phyloP scores from a whole-genome alignment of 2,329 filamentous ascomycete species.

The Talaromyces rugulosus region DNA sequence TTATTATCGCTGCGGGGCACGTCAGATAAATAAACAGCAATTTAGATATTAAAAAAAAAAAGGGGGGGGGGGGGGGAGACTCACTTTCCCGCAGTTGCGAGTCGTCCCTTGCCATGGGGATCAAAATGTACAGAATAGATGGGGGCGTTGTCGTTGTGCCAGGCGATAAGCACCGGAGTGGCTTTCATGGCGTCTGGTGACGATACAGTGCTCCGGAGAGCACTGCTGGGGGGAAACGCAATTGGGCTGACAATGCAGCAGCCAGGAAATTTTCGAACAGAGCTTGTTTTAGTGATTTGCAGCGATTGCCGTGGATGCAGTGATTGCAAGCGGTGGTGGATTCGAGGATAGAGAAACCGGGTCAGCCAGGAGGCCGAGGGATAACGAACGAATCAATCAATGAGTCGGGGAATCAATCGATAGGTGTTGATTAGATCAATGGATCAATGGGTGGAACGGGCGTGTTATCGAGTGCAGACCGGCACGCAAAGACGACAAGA shows the following conservation, averaged over 20 bases:
- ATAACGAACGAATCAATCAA: background rate
- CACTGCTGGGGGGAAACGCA: slow-evolving; percentile 5
- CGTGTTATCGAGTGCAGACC: background rate
- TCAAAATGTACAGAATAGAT: slow-evolving; percentile 98
- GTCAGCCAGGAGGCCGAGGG: background rate
- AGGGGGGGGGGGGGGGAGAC: too few relatives aligned
- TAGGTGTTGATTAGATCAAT: background rate
- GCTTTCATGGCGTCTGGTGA: slow-evolving; percentile 77
- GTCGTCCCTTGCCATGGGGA: slow-evolving; percentile 79
- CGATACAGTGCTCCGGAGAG: slow-evolving; percentile 22
- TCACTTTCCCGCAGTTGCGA: slow-evolving; percentile 83
- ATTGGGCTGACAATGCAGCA: background rate
- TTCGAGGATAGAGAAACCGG: background rate
- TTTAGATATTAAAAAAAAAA: background rate
- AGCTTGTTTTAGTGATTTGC: background rate
- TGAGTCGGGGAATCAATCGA: background rate
- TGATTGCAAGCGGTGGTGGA: background rate
- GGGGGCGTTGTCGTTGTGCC: slow-evolving; percentile 95
- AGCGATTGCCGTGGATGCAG: too few relatives aligned
- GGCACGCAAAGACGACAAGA: background rate
- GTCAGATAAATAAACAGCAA: slow-evolving; percentile 14
- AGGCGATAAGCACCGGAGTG: slow-evolving; percentile 92
- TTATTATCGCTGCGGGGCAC: slow-evolving; percentile 66
- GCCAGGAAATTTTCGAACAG: background rate
- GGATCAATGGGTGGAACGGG: background rate